Conservation (phyloP, 2,329 filamentous ascomycete species). For the Amauroascus niger region DNA sequence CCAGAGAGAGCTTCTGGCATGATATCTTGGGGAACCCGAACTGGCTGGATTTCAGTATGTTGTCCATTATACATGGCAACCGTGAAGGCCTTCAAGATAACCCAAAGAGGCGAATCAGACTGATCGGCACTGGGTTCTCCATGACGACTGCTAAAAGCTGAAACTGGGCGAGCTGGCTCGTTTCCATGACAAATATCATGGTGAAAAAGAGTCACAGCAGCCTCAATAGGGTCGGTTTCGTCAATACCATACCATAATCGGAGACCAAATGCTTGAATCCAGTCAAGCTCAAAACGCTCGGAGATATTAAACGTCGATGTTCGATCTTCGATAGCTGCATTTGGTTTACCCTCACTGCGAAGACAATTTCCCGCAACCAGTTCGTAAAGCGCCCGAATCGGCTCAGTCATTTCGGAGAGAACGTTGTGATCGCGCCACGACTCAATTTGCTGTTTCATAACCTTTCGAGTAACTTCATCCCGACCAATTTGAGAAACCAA, state of each 20-base stretch:
- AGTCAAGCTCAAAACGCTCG: conserved; percentile 74
- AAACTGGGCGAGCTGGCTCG: conserved; percentile 60
- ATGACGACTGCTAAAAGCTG: conserved; percentile 57
- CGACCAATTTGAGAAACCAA: conserved; percentile 73
- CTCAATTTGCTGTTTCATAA: conserved; percentile 70
- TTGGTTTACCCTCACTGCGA: conserved; percentile 63
- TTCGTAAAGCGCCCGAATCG: conserved; percentile 80
- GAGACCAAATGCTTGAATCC: conserved; percentile 87
- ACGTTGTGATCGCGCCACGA: conserved; percentile 77
- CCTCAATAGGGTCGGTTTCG: conserved; percentile 57
- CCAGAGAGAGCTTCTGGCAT: conserved; percentile 67
- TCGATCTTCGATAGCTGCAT: conserved; percentile 67
- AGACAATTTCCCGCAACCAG: conserved; percentile 81
- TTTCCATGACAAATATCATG: conserved; percentile 61
- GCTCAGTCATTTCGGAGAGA: conserved; percentile 75
- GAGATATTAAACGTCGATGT: conserved; percentile 72
- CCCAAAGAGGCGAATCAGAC: conserved; percentile 69
- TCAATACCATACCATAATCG: conserved; percentile 79
- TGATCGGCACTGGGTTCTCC: conserved; percentile 48
- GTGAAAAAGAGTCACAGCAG: conserved; percentile 63
- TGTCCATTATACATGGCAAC: conserved; percentile 27
- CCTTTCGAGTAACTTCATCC: conserved; percentile 57
- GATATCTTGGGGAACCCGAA: conserved; percentile 58
- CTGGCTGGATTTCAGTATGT: conserved; percentile 24
- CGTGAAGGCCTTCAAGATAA: conserved; percentile 71